Evolutionary conservation across 495 filamentous ascomycete genomes (phyloP), one percentile per base, ranked within the genome.

Genomic region (Penicillium egyptiacum): DNA sequence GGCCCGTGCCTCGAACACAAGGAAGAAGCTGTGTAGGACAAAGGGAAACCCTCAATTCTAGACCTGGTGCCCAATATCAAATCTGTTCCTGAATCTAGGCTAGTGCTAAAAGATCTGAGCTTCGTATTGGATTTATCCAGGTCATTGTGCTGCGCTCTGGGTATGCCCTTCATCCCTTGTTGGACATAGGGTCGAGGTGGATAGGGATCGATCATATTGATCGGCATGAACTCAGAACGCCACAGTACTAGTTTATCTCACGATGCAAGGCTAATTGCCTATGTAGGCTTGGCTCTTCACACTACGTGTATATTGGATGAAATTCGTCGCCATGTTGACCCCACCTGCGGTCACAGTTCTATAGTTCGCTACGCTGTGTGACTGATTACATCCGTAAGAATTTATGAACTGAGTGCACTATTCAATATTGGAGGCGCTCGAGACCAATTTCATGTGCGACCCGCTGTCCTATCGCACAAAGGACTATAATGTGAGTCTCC

Each of bases 141-240:
- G 22, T 22, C 42, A 17, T 10, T 55, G 14, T 12, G 47, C 17
- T 26, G 51, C 26, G 35, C 40, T 28, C 22, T 17, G 48, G 39
- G 59, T 60, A 67, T 65, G 62, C 42, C 43, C 26, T 58, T 31
- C 14, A 57, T 51, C 66, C 66, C 66, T 66, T 69, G 58, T 58
- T 63, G 19, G 16, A 41, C 25, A 25, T 57, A 43, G 54, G 56
- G 57, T 26, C 30, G 52, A 46, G 19, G 54, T 23, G 12, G 8
- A 25, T 47, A 58, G 40, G 51, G 65, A 63, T 61, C 52, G 58
- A 59, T 61, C 60, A 65, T 55, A 57, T 35, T 58, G 53, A 65
- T 58, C 54, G 51, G 3, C 53, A 17, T 46, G 33, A 45, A 60
- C 58, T 56, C 56, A 49, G 40, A 40, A 49, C 56, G 58, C 60